Evolutionary conservation across 2,329 filamentous ascomycete species (phyloP).

Genomic region (Pseudonectria buxi): DNA sequence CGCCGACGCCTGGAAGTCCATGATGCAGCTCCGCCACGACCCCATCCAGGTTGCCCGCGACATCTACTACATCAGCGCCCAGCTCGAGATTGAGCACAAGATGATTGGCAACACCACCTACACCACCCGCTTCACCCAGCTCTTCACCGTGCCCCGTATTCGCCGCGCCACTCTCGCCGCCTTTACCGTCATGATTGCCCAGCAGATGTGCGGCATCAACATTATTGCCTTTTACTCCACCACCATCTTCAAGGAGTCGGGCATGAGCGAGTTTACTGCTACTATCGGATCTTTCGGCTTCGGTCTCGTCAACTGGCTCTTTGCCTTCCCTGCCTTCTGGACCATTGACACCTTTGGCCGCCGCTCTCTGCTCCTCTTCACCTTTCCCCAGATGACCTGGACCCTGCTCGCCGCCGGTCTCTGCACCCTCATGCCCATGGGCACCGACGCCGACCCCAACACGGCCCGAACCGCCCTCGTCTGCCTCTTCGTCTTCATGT

Average conservation of each 20-base stretch:
- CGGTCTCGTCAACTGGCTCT: slow-evolving; percentile 55
- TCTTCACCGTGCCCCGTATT: slow-evolving; percentile 62
- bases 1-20: slow-evolving; percentile 50
- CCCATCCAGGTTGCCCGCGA: slow-evolving; percentile 53
- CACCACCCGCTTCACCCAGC: slow-evolving; percentile 46
- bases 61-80: slow-evolving; percentile 47
- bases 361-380: slow-evolving; percentile 54
- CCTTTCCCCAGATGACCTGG: slow-evolving; percentile 60
- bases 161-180: slow-evolving; percentile 68
- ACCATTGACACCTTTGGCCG: slow-evolving; percentile 63
- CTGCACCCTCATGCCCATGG: slow-evolving; percentile 27
- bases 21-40: slow-evolving; percentile 44
- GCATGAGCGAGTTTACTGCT: slow-evolving; percentile 47
- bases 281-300: slow-evolving; percentile 42
- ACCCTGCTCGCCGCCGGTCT: slow-evolving; percentile 42
- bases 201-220: slow-evolving; percentile 64
- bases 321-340: slow-evolving; percentile 59
- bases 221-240: slow-evolving; percentile 70
- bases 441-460: slow-evolving; percentile 18
- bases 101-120: slow-evolving; percentile 33
- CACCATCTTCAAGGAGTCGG: slow-evolving; percentile 52
- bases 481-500: slow-evolving; percentile 58
- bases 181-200: slow-evolving; percentile 72
- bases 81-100: slow-evolving; percentile 35
- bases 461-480: slow-evolving; percentile 45